Conservation (phyloP, 495 filamentous ascomycete genomes). For the Penicillium flavigenum region DNA sequence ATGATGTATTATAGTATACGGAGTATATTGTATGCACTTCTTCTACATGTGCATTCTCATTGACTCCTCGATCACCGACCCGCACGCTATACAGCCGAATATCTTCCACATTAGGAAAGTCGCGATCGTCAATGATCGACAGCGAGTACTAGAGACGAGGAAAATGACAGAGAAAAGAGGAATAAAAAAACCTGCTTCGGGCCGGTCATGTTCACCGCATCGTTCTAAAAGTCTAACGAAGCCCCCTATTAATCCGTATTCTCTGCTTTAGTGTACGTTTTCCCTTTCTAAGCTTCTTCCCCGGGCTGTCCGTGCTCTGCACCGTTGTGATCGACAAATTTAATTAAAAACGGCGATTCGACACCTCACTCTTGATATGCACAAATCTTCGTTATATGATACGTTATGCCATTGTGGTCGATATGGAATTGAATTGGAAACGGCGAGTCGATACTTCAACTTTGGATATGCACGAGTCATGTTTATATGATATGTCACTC, state of each 20-base stretch:
- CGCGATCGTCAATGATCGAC: slow-evolving; percentile 1
- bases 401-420: neutral
- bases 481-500: neutral
- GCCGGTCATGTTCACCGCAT: slow-evolving; percentile 1
- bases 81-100: neutral
- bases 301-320: slow-evolving; percentile 5
- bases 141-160: neutral
- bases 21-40: neutral
- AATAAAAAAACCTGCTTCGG: neutral
- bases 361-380: neutral
- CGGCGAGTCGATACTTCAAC: neutral
- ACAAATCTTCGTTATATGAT: neutral
- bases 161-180: neutral
- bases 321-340: slow-evolving; percentile 3
- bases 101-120: neutral
- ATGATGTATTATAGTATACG: neutral
- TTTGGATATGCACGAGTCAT: no score
- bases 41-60: neutral
- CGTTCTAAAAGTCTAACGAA: neutral
- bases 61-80: neutral
- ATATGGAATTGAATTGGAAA: neutral
- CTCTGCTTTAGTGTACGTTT: neutral
- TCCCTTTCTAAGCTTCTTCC: neutral
- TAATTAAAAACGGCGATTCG: slow-evolving; percentile 10
- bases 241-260: neutral